Evolutionary conservation across 2,329 filamentous ascomycete genomes (phyloP), one percentile per base, ranked within the genome.

Genomic region (Sporothrix pallida): DNA sequence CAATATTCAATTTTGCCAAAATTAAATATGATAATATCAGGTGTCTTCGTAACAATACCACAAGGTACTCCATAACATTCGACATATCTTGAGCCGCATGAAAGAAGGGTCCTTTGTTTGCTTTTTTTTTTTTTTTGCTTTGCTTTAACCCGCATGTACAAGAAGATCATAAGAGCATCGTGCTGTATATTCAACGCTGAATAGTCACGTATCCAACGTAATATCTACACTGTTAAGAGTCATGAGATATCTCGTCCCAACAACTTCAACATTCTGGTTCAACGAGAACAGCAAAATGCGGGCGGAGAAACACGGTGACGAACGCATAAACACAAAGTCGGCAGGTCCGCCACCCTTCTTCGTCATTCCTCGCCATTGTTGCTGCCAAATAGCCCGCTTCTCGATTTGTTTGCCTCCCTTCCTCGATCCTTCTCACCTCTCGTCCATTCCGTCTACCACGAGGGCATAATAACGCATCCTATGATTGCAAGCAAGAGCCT

Each of bases 261-360:
- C 17, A 69, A 54, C 67, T 56, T 3, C 26, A 42, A 3, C 10
- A 52, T 3, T 69, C 20, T n/a, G 48, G 48, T 69, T 12, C 12
- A 42, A 26, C 46, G 15, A 37, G 26, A 42, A 15, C 15, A 31
- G 5, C 13, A 26, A 67, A 67, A 26, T 17, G 44, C 44, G 20
- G 48, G 7, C 48, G n/a, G 15, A 37, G 67, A 69, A 69, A 67
- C 44, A 12, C 17, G 26, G 48, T 9, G 67, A 69, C 26, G 67
- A 69, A 69, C 67, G 67, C 67, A 58, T 44, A 70, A 70, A 70
- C 67, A 58, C 67, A 46, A 20, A 26, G 26, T 70, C 67, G 46
- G 26, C 44, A 67, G 31, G 67, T 52, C 67, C 48, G 31, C 13
- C 31, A 9, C 23, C 15, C 5, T 31, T 20, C 20, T 17, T n/a